A percentile compares a stretch with the other conserved stretches of the same genome.
Evolutionary conservation across 176 grass and related monocot genomes (phyloP).

Genomic region (Oryza coarctata): DNA sequence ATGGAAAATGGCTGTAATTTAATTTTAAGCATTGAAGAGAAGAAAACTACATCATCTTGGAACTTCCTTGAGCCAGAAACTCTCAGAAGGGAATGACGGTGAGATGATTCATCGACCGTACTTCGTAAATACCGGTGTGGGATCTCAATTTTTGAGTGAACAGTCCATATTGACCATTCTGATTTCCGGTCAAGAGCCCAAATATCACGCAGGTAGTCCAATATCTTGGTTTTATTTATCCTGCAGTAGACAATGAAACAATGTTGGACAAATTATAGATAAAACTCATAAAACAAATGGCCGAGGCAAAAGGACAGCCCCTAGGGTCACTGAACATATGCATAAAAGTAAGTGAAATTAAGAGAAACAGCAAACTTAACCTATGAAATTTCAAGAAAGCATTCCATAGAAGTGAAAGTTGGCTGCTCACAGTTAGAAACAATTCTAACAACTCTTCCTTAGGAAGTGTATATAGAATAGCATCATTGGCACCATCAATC

Average conservation of each 20-base stretch:
- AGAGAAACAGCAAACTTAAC: slow-evolving; percentile 39
- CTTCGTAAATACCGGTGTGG: slow-evolving; percentile 76
- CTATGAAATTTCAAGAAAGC: slow-evolving; percentile 96
- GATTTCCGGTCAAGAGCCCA: slow-evolving; percentile 80
- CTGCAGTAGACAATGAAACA: slow-evolving; percentile 40
- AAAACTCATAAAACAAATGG: neutral
- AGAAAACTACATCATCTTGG: slow-evolving; percentile 68
- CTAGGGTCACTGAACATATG: neutral
- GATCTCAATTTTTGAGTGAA: slow-evolving; percentile 91
- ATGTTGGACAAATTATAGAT: slow-evolving; percentile 14
- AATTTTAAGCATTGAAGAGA: neutral
- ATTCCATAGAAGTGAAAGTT: slow-evolving; percentile 96
- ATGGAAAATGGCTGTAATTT: neutral
- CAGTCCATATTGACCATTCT: slow-evolving; percentile 98
- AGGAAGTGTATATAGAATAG: slow-evolving; percentile 71
- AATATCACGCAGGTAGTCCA: slow-evolving; percentile 70
- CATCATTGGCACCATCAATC: slow-evolving; percentile 64
- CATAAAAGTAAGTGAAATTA: slow-evolving; percentile 27
- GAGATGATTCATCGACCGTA: slow-evolving; percentile 64
- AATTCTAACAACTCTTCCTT: slow-evolving; percentile 80
- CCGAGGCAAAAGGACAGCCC: neutral
- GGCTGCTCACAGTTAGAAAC: slow-evolving; percentile 76
- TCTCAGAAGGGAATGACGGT: slow-evolving; percentile 65
- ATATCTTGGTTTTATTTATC: slow-evolving; percentile 83
- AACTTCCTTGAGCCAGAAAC: slow-evolving; percentile 65